These are phyloP conservation scores for Jasminum sambac DNA, from an alignment of 257 asterid genomes.

Conservation along the genomic window DNA sequence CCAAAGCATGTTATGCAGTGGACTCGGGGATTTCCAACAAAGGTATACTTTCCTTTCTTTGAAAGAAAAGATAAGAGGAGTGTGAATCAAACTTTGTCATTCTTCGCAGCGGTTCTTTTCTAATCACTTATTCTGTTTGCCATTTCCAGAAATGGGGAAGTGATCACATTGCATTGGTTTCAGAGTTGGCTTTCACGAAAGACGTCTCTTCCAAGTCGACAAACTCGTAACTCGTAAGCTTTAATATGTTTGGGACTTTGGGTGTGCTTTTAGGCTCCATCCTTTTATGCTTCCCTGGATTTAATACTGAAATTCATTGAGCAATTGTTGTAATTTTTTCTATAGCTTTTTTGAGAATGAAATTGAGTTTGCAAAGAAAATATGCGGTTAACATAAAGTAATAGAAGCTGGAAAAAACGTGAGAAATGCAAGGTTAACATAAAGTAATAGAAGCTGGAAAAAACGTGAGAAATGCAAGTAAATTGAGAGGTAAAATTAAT, in stretches of 20 bases:
- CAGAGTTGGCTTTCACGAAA: slow-evolving; percentile 69
- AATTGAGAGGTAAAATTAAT: no score
- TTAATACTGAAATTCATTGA: neutral
- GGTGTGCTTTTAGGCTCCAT: neutral
- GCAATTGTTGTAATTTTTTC: no score
- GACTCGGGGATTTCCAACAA: slow-evolving; percentile 88
- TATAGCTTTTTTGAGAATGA: no score
- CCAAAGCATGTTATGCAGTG: slow-evolving; percentile 88
- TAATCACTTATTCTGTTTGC: slow-evolving; percentile 15
- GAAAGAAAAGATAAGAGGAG: neutral
- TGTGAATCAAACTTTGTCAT: neutral
- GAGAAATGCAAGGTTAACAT: no score
- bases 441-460: no score
- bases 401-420: no score
- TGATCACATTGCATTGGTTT: slow-evolving; percentile 92
- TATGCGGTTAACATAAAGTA: no score
- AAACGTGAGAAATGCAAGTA: no score
- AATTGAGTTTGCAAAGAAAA: no score
- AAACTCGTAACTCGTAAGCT: neutral
- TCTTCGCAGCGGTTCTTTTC: neutral
- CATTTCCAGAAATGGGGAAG: slow-evolving; percentile 96
- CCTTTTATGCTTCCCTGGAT: neutral
- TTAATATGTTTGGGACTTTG: neutral
- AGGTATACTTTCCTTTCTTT: slow-evolving; percentile 48
- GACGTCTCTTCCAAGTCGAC: slow-evolving; percentile 28